Percentiles rank a stretch among this genome's conserved stretches.
These are phyloP conservation scores for Alectoria sarmentosa DNA, from an alignment of 495 filamentous ascomycete genomes.

Conservation along the genomic window DNA sequence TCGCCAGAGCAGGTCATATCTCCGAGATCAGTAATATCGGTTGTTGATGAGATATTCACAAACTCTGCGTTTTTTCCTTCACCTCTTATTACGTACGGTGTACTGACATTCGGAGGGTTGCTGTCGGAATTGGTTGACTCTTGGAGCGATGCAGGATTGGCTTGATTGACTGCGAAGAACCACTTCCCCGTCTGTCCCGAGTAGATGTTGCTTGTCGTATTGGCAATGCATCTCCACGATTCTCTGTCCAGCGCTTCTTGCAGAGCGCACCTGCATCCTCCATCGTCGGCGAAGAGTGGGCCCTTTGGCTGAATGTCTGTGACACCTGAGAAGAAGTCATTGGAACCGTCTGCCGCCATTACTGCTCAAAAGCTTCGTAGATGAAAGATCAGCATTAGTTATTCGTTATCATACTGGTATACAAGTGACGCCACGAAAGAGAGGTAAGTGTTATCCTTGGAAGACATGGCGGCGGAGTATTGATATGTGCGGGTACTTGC, in stretches of 20 bases:
- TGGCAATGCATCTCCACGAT: constrained; percentile 37
- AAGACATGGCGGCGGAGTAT: neutral
- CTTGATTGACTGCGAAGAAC: constrained; percentile 29
- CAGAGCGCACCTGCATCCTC: constrained; percentile 35
- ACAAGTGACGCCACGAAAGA: neutral
- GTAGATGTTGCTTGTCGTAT: constrained; percentile 29
- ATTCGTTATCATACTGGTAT: neutral
- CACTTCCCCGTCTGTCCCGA: constrained; percentile 34
- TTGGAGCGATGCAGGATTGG: constrained; percentile 18
- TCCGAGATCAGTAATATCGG: neutral
- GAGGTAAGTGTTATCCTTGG: neutral
- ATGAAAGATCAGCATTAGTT: neutral
- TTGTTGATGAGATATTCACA: neutral
- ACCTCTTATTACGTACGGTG: neutral
- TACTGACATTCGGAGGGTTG: constrained; percentile 27
- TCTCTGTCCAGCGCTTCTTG: constrained; percentile 11
- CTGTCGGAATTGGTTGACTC: constrained; percentile 31
- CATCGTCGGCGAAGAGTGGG: constrained; percentile 36
- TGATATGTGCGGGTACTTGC: neutral
- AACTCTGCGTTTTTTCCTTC: neutral
- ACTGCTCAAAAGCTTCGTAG: neutral
- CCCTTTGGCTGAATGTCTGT: constrained; percentile 13
- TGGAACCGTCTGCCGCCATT: neutral
- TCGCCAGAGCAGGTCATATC: constrained; percentile 6
- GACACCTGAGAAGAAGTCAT: neutral